Conservation (phyloP, 1,284 basidiomycete species). For the Xerocomus minutiporus region DNA sequence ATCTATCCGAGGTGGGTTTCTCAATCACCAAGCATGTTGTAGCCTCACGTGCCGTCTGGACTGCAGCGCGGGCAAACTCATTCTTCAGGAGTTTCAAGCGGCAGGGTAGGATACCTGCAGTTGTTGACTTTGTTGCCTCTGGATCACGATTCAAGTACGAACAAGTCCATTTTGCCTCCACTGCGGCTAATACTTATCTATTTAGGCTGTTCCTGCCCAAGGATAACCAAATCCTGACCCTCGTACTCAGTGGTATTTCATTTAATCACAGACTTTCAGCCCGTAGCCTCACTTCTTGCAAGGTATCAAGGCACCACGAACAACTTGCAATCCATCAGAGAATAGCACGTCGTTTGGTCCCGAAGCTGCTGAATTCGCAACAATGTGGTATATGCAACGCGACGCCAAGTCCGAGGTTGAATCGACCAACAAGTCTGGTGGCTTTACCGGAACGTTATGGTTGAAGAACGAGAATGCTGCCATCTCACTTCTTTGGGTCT, state of each 20-base stretch:
- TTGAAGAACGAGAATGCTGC: constrained; percentile 84
- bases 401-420: constrained; percentile 94
- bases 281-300: constrained; percentile 10
- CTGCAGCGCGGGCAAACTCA: constrained; percentile 68
- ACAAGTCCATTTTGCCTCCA: not conserved
- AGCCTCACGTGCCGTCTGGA: constrained; percentile 39
- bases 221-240: constrained; percentile 86
- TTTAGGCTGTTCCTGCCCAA: constrained; percentile 78
- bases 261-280: constrained; percentile 1
- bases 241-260: constrained; percentile 75
- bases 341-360: constrained; percentile 86
- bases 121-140: constrained; percentile 92
- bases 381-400: constrained; percentile 83
- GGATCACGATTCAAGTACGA: constrained; percentile 89
- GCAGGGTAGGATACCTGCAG: constrained; percentile 73
- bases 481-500: constrained; percentile 76
- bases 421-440: constrained; percentile 88
- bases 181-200: constrained; percentile 6
- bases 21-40: not conserved
- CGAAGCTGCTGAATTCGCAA: constrained; percentile 82
- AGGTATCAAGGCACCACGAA: constrained; percentile 83
- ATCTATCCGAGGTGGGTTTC: constrained; percentile 74
- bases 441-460: constrained; percentile 90
- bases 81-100: constrained; percentile 93
- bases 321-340: constrained; percentile 76